phyloP scores from a whole-genome alignment of 768 basidiomycete species.

The Amanita subjunquillea region DNA sequence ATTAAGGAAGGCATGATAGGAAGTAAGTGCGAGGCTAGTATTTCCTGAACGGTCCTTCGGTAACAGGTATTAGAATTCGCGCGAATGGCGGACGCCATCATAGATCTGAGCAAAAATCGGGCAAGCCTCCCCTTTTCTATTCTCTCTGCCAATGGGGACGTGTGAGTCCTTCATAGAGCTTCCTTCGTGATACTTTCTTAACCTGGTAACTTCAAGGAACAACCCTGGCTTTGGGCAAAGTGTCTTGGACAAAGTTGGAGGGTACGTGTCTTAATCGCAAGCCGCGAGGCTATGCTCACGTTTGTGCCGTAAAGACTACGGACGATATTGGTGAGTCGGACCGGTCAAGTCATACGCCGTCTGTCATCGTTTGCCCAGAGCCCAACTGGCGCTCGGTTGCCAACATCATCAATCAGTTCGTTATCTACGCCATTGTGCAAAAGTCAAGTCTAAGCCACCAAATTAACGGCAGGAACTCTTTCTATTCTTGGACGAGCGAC shows the following conservation, averaged over 20 bases:
- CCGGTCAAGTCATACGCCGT: not conserved
- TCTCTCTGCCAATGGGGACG: slow-evolving; percentile 64
- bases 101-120: slow-evolving; percentile 33
- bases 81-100: slow-evolving; percentile 52
- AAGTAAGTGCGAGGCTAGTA: slow-evolving; percentile 18
- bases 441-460: not conserved
- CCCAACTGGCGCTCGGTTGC: slow-evolving; percentile 41
- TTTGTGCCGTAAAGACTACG: slow-evolving; percentile 28
- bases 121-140: slow-evolving; percentile 44
- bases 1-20: too few relatives aligned
- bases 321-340: slow-evolving; percentile 31
- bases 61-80: slow-evolving; percentile 33
- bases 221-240: slow-evolving; percentile 57
- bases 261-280: slow-evolving; percentile 22
- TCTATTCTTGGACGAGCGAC: slow-evolving; percentile 49
- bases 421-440: not conserved
- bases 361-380: slow-evolving; percentile 15
- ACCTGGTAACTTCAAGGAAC: slow-evolving; percentile 25
- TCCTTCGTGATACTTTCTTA: not conserved
- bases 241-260: slow-evolving; percentile 57
- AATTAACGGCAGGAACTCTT: slow-evolving; percentile 42
- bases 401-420: slow-evolving; percentile 43
- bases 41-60: not conserved
- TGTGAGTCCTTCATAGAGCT: slow-evolving; percentile 23
- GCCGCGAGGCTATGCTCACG: not conserved